phyloP scores from a whole-genome alignment of 768 basidiomycete species.

The Xerocomus brunneocitrinus region DNA sequence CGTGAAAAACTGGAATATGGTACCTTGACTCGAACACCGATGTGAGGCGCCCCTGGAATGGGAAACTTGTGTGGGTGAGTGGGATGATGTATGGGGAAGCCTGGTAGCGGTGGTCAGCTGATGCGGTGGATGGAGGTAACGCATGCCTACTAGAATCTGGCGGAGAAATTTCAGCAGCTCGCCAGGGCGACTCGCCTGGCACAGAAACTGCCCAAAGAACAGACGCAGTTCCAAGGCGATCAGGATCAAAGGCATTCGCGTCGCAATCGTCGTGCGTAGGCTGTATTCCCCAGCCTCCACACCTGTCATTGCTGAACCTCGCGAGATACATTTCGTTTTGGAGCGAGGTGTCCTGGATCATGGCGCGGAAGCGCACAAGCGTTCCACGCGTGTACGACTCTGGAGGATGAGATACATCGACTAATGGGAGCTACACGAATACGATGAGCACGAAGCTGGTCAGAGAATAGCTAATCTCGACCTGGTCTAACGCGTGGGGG shows the following conservation, averaged over 20 bases:
- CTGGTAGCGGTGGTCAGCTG: conserved; percentile 11
- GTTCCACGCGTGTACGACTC: conserved; percentile 46
- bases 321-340: conserved; percentile 72
- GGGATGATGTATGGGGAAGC: conserved; percentile 25
- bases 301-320: conserved; percentile 35
- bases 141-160: conserved; percentile 16
- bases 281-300: conserved; percentile 74
- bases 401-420: conserved; percentile 47
- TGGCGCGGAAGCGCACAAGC: conserved; percentile 67
- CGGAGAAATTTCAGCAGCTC: conserved; percentile 30
- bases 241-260: conserved; percentile 35
- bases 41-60: conserved; percentile 44
- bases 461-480: conserved; percentile 10
- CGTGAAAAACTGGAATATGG: neutral
- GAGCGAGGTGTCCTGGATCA: conserved; percentile 79
- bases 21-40: conserved; percentile 76
- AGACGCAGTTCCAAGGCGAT: conserved; percentile 55
- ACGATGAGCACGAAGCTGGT: neutral
- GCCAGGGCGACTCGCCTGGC: conserved; percentile 66
- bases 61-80: conserved; percentile 62
- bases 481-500: conserved; percentile 22
- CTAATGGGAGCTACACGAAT: conserved; percentile 49
- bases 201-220: conserved; percentile 72
- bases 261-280: conserved; percentile 25
- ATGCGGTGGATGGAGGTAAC: neutral